Evolutionary conservation across 164 flowering plant genomes (phyloP).

Genomic region (Vitis cinerea): DNA sequence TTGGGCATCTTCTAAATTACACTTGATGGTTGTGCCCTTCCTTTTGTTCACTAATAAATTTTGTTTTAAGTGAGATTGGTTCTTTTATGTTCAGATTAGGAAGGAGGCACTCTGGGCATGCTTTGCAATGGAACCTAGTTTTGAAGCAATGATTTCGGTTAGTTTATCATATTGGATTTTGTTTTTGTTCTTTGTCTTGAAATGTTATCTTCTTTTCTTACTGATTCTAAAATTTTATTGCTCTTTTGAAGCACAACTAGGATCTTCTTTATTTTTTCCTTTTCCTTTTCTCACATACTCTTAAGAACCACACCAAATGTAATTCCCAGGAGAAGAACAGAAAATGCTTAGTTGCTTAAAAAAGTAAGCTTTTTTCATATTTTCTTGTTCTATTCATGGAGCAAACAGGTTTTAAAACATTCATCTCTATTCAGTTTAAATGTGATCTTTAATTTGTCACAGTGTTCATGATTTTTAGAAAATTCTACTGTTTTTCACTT

Average conservation of each 20-base stretch:
- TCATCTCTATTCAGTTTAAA: too few species aligned
- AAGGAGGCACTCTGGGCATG: slow-evolving; percentile 99
- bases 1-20: too few species aligned
- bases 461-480: too few species aligned
- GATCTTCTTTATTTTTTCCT: neutral
- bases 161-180: slow-evolving; percentile 19
- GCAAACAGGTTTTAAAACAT: too few species aligned
- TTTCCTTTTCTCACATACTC: neutral
- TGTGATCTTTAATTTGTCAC: too few species aligned
- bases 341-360: too few species aligned
- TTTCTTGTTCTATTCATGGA: too few species aligned
- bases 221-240: neutral
- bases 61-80: neutral
- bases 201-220: neutral
- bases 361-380: too few species aligned
- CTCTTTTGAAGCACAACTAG: neutral
- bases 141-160: slow-evolving; percentile 91
- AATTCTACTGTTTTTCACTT: too few species aligned
- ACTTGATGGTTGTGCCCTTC: neutral
- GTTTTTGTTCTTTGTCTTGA: neutral
- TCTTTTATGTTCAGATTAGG: slow-evolving; percentile 54
- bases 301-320: neutral
- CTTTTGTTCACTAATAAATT: neutral
- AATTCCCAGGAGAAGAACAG: too few species aligned
- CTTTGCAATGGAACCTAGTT: slow-evolving; percentile 85